A percentile compares a stretch with the other conserved stretches of the same genome.
Evolutionary conservation across 768 basidiomycete species (phyloP).

Genomic region (Agrocybe pediades): DNA sequence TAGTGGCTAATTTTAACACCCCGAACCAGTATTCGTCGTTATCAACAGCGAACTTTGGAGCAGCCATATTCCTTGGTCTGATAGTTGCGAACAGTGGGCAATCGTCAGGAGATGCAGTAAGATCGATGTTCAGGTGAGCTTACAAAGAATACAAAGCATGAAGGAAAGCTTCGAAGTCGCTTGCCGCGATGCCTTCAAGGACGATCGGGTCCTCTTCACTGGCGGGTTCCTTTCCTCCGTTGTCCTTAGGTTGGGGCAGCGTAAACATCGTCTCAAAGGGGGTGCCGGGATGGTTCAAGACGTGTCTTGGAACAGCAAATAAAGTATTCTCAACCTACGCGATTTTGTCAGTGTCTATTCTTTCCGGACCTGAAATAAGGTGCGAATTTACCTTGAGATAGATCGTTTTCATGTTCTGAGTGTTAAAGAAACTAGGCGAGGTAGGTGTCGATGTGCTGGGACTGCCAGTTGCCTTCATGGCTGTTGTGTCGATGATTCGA

Average conservation of each 20-base stretch:
- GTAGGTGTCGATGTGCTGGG: too few species aligned
- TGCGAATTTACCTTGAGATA: neutral
- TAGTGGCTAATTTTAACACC: neutral
- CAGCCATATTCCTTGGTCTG: neutral
- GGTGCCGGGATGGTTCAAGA: neutral
- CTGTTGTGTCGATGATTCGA: too few species aligned
- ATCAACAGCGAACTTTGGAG: neutral
- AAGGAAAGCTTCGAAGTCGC: neutral
- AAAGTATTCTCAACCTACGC: neutral
- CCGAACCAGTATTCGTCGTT: neutral
- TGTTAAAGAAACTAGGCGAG: too few species aligned
- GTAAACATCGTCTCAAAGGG: neutral
- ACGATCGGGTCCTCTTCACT: neutral
- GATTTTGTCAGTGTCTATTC: neutral
- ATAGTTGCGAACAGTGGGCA: neutral
- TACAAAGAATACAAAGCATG: neutral
- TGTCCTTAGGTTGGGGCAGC: neutral
- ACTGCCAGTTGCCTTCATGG: too few species aligned
- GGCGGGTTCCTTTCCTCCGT: too few species aligned
- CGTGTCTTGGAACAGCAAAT: neutral
- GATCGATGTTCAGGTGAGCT: too few species aligned
- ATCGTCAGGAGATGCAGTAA: too few species aligned
- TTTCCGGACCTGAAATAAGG: neutral
- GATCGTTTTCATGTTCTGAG: neutral
- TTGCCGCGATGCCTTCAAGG: neutral